A percentile compares a stretch with the other conserved stretches of the same genome.
phyloP scores from a whole-genome alignment of 768 basidiomycete species.

The Gyrodon lividus region DNA sequence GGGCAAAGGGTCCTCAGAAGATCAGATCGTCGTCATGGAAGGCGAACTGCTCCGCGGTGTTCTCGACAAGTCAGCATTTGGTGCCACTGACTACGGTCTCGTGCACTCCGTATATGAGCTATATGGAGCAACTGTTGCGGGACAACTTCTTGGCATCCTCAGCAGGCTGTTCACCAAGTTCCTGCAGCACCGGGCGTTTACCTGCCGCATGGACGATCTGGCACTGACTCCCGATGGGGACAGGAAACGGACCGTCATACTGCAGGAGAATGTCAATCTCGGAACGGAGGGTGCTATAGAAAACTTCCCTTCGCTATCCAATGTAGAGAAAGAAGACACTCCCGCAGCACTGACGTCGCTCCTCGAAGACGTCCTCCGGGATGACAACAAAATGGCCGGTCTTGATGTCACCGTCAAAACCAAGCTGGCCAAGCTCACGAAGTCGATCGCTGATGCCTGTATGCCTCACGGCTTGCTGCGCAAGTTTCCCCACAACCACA shows the following conservation, averaged over 20 bases:
- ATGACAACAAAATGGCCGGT: constrained; percentile 97
- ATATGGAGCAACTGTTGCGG: constrained; percentile 87
- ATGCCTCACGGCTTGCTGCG: constrained; percentile 86
- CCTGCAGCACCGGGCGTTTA: constrained; percentile 94
- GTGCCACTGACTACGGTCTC: constrained; percentile 92
- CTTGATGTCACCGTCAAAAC: constrained; percentile 91
- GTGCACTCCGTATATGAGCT: constrained; percentile 97
- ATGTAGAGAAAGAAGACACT: constrained; percentile 51
- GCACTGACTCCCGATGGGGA: constrained; percentile 85
- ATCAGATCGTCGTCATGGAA: constrained; percentile 85
- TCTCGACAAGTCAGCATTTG: constrained; percentile 96
- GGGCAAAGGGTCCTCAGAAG: constrained; percentile 78
- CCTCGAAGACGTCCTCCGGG: constrained; percentile 88
- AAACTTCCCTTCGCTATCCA: constrained; percentile 76
- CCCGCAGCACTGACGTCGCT: constrained; percentile 58
- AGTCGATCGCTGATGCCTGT: constrained; percentile 84
- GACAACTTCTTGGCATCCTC: constrained; percentile 88
- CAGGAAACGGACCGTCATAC: constrained; percentile 58
- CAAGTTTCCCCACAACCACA: constrained; percentile 96
- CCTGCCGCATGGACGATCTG: constrained; percentile 98
- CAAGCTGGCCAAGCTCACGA: constrained; percentile 81
- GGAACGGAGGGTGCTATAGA: constrained; percentile 90
- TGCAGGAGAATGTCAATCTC: constrained; percentile 64
- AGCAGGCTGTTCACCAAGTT: constrained; percentile 96
- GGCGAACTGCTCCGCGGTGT: constrained; percentile 93